Evolutionary conservation across 2,329 filamentous ascomycete genomes (phyloP).

Genomic region (Grosmannia serpens): DNA sequence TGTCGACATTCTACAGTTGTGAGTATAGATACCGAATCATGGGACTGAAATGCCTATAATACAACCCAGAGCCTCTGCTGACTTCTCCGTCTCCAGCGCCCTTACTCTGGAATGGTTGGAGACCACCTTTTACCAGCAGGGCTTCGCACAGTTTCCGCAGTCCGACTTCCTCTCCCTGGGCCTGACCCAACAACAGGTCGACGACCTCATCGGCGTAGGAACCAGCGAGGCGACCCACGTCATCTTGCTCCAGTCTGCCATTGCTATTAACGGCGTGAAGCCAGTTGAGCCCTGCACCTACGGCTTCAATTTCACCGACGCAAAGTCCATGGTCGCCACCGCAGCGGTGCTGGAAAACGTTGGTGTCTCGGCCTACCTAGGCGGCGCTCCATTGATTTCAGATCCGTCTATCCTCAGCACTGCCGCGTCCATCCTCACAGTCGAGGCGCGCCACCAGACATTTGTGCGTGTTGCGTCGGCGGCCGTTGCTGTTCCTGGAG

Average conservation of each 20-base stretch:
- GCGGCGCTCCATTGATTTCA: constrained; percentile 54
- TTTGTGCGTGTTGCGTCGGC: constrained; percentile 53
- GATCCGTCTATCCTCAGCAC: constrained; percentile 48
- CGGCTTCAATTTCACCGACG: constrained; percentile 58
- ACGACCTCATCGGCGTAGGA: constrained; percentile 50
- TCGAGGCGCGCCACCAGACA: constrained; percentile 64
- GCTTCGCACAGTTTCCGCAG: constrained; percentile 54
- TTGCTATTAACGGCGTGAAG: constrained; percentile 49
- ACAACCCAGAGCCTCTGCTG: neutral
- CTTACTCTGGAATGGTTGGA: constrained; percentile 67
- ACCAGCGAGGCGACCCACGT: constrained; percentile 54
- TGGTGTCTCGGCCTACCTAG: constrained; percentile 63
- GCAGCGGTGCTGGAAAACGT: constrained; percentile 61
- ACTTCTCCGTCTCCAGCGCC: constrained; percentile 34
- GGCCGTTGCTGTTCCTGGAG: constrained; percentile 49
- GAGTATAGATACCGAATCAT: constrained; percentile 16
- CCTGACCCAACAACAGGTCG: constrained; percentile 40
- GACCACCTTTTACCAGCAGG: constrained; percentile 59
- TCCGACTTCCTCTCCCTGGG: constrained; percentile 54
- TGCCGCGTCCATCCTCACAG: constrained; percentile 59
- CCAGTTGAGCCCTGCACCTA: constrained; percentile 62
- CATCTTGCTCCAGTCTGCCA: constrained; percentile 43
- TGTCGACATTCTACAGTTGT: constrained; percentile 49
- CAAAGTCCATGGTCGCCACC: constrained; percentile 55
- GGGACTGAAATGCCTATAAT: too few relatives aligned